Conservation (phyloP, 306 rosid species). For the Arachis stenosperma region DNA sequence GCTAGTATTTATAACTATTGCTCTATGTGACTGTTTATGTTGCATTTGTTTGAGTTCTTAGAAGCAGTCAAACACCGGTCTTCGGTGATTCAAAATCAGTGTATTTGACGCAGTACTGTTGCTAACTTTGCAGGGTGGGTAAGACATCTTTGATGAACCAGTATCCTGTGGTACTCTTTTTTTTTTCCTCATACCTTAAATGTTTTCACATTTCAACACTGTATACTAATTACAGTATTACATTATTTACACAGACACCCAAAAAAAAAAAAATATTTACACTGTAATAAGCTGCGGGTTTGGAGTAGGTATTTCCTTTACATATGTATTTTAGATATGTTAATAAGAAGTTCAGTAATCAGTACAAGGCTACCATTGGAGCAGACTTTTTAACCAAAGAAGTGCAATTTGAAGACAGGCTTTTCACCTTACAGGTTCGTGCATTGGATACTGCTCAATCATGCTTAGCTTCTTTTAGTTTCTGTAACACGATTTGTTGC, state of each 20-base stretch:
- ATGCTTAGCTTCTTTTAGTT: neutral
- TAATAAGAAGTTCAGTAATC: slow-evolving; percentile 96
- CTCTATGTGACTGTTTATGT: neutral
- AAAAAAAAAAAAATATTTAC: no score
- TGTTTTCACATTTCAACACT: neutral
- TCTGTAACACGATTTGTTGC: neutral
- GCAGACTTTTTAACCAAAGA: slow-evolving; percentile 97
- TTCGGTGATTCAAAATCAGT: no score
- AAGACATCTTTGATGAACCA: slow-evolving; percentile 99
- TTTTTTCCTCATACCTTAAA: neutral
- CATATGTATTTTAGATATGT: slow-evolving; percentile 71
- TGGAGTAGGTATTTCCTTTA: slow-evolving; percentile 41
- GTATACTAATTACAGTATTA: neutral
- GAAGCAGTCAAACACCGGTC: neutral
- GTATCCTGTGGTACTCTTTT: slow-evolving; percentile 66
- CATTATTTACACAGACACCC: neutral
- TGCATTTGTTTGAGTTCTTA: slow-evolving; percentile 23
- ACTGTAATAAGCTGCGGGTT: neutral
- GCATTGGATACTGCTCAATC: slow-evolving; percentile 2
- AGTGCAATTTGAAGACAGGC: slow-evolving; percentile 98
- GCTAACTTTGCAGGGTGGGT: slow-evolving; percentile 83
- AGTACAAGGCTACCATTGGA: slow-evolving; percentile 98
- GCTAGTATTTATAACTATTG: neutral
- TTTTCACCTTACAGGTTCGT: slow-evolving; percentile 93
- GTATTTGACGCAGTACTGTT: slow-evolving; percentile 8